These are phyloP conservation scores for Encephalitozoon hellem DNA, from an alignment of 371 early-diverging fungal genomes.

Conservation along the genomic window DNA sequence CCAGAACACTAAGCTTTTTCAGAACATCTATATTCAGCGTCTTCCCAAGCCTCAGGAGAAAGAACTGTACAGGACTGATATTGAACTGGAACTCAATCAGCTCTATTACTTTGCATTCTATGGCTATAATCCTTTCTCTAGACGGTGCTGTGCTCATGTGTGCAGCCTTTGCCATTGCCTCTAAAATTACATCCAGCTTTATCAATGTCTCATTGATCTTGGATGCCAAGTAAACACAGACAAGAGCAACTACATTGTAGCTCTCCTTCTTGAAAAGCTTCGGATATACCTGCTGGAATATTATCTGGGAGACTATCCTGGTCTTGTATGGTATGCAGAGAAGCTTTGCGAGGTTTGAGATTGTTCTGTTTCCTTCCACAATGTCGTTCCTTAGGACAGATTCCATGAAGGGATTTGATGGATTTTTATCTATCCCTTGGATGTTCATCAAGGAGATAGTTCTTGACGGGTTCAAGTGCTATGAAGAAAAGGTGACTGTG, in stretches of 20 bases:
- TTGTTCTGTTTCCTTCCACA: slow-evolving; percentile 36
- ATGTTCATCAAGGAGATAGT: slow-evolving; percentile 57
- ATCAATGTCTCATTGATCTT: slow-evolving; percentile 31
- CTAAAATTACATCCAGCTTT: slow-evolving; percentile 15
- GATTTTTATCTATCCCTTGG: slow-evolving; percentile 11
- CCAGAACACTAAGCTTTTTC: not conserved
- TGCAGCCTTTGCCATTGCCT: not conserved
- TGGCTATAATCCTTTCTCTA: not conserved
- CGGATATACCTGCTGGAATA: slow-evolving; percentile 36
- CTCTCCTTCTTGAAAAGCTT: slow-evolving; percentile 32
- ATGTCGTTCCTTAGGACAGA: slow-evolving; percentile 33
- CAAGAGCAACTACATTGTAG: slow-evolving; percentile 14
- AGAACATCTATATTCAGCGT: not conserved
- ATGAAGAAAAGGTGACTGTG: slow-evolving; percentile 46
- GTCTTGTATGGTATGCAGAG: slow-evolving; percentile 20
- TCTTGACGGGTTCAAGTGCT: slow-evolving; percentile 61
- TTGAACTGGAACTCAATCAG: slow-evolving; percentile 34
- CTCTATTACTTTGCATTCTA: slow-evolving; percentile 27
- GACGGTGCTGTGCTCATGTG: not conserved
- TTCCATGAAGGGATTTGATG: slow-evolving; percentile 23
- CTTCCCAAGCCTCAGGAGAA: slow-evolving; percentile 17
- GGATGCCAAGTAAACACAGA: slow-evolving; percentile 23
- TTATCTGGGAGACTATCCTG: slow-evolving; percentile 18
- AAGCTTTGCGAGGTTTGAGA: not conserved
- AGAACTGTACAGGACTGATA: slow-evolving; percentile 21